phyloP scores from a whole-genome alignment of 345 rosid genomes.

The Populus pruinosa region DNA sequence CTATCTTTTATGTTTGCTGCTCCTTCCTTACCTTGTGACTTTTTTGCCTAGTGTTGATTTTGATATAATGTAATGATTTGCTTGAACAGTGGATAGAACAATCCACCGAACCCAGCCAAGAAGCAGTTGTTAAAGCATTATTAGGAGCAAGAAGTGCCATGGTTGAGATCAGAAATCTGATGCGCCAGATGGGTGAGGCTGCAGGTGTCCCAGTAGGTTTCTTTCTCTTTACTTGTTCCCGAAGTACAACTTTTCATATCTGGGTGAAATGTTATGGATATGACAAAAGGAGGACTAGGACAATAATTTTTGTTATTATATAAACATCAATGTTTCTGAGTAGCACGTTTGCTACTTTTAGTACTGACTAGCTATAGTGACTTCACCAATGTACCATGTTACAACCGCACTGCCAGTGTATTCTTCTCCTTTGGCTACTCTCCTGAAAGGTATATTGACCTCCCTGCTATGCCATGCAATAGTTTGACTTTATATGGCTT shows the following conservation, averaged over 20 bases:
- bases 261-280: not conserved
- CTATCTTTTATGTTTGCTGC: not conserved
- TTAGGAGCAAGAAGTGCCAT: slow-evolving; percentile 72
- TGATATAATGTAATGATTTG: slow-evolving; percentile 17
- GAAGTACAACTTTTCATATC: not conserved
- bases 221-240: not conserved
- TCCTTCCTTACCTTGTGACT: not conserved
- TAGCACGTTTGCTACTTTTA: not conserved
- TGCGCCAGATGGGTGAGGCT: slow-evolving; percentile 86
- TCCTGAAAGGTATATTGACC: not conserved
- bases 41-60: slow-evolving; percentile 1
- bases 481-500: not conserved
- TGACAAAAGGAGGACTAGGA: not conserved
- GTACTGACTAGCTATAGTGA: not conserved
- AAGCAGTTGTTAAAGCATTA: slow-evolving; percentile 55
- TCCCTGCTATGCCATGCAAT: not conserved
- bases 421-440: not conserved
- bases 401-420: not conserved
- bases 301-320: not conserved
- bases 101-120: slow-evolving; percentile 52
- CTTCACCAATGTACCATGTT: not conserved
- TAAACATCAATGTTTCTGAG: not conserved
- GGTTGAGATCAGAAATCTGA: slow-evolving; percentile 64
- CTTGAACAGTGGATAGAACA: slow-evolving; percentile 73
- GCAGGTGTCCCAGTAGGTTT: slow-evolving; percentile 73